Evolutionary conservation across 305 asterid species (phyloP), one percentile per base, ranked within the genome.

Genomic region (Fraxinus platypoda): DNA sequence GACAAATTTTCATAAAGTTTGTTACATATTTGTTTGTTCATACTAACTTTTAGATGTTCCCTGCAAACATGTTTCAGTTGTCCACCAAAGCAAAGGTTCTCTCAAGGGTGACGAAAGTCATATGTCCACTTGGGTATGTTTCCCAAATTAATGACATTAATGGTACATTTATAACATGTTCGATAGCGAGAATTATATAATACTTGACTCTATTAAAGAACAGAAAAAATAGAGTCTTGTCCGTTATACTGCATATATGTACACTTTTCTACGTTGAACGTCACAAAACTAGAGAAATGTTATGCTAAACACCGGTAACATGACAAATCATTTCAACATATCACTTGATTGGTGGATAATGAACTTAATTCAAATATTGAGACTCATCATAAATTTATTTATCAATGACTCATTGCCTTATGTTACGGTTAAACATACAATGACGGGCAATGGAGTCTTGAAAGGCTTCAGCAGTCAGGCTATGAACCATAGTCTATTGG

Each of bases 71-170:
- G 26, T 76, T 70, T 64, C 91, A 94, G 98, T 86, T 87, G 76
- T 81, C 68, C 84, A 79, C 81, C 87, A 82, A 23, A 85, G 90
- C 77, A 88, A 85, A 82, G 92, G 85, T 80, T 74, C 75, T 49
- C 19, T 82, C 85, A 82, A 81, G 87, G 84, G 79, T 30, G 90
- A 77, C 3, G 78, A 87, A 78, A 81, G 21, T 59, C 82, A 79
- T 15, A 26, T 26, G 76, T 71, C 81, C 71, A 49, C 23, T 19
- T 78, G 90, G 93, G 96, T 93, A 79, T 59, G 68, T 83, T 70
- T 75, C 33, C 17, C 13, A 21, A 38, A 37, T 35, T 7, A 11
- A 1, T 11, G 0, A 12, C n/a, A 43, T 43, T 43, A 12, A 43
- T 1, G 4, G 1, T 12, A 43, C 17, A 9, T 11, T 46, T 9